Evolutionary conservation across 2,329 filamentous ascomycete genomes (phyloP), one percentile per base, ranked within the genome.

Genomic region (Rhytidhysteron rufulum): DNA sequence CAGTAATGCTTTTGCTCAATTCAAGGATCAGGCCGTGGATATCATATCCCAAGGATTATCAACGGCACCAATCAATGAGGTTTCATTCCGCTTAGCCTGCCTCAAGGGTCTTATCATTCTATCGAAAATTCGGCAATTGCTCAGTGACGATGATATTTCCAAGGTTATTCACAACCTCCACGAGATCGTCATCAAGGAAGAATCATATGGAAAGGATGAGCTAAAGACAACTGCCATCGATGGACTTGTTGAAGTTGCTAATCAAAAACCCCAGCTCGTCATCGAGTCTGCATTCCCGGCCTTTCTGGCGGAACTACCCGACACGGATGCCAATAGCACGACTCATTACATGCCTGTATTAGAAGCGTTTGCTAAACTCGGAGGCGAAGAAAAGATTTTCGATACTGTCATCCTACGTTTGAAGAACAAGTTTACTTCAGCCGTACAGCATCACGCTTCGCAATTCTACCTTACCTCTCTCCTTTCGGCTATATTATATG

Each of bases 211-310:
- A 8, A 73, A 76, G 37, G 73, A 76, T 39, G 74, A 80, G 43
- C 63, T 83, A 24, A 79, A 79, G 46, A 70, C 74, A 43, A 72
- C 77, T 45, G 78, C 80, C 5, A 77, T 84, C 43, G 63, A 69
- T 24, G 73, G 75, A 18, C 68, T 86, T 32, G 72, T 78, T 4
- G 74, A 80, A 24, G 73, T 85, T 31, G 82, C 82, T 5, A 76
- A 76, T 44, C 72, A 79, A 43, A 82, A 80, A 50, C 78, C 81
- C 15, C 72, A 75, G 34, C 63, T 82, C 9, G 78, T 85, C 20
- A 76, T 82, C 51, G 75, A 82, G 34, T 80, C 80, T 41, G 79
- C 80, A 0, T 79, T 85, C 51, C 82, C 82, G 19, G 77, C 78
- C 4, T 83, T 85, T 54, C 73, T 85, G 60, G 79, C 80, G 3